Evolutionary conservation across 768 basidiomycete genomes (phyloP).

Genomic region (Boletus subparvulus): DNA sequence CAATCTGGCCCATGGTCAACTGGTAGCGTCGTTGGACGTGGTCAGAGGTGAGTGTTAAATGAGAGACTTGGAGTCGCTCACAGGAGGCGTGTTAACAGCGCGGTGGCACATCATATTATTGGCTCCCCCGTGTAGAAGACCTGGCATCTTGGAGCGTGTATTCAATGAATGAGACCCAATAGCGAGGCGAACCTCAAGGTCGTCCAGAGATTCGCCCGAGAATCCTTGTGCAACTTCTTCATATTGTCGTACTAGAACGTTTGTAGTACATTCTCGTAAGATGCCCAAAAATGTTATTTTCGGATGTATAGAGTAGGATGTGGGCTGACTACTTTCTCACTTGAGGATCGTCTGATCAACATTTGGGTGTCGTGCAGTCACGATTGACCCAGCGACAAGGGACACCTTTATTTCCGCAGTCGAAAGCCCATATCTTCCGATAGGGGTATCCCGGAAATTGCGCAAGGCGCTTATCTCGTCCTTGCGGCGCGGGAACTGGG

Average conservation of each 20-base stretch:
- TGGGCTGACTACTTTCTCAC: not conserved
- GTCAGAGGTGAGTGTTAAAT: constrained; percentile 1
- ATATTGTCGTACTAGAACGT: not conserved
- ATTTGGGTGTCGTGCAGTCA: not conserved
- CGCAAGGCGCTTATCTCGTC: not conserved
- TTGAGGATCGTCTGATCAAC: not conserved
- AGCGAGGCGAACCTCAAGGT: not conserved
- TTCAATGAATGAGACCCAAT: constrained; percentile 1
- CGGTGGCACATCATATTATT: not conserved
- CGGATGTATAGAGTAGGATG: not conserved
- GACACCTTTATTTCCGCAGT: not conserved
- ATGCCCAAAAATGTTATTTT: not conserved
- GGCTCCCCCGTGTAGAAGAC: constrained; percentile 1
- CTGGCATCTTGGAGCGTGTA: constrained; percentile 2
- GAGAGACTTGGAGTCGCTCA: not conserved
- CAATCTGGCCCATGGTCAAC: constrained; percentile 22
- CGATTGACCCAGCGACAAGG: not conserved
- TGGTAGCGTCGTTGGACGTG: constrained; percentile 9
- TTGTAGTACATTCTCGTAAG: not conserved
- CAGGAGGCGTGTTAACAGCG: constrained; percentile 9
- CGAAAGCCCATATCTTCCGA: not conserved
- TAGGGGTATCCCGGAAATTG: not conserved
- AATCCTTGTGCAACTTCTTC: not conserved
- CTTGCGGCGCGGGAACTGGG: not conserved
- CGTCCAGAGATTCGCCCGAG: not conserved